phyloP scores from a whole-genome alignment of 768 basidiomycete species.

The Leccinum longicurvipes region DNA sequence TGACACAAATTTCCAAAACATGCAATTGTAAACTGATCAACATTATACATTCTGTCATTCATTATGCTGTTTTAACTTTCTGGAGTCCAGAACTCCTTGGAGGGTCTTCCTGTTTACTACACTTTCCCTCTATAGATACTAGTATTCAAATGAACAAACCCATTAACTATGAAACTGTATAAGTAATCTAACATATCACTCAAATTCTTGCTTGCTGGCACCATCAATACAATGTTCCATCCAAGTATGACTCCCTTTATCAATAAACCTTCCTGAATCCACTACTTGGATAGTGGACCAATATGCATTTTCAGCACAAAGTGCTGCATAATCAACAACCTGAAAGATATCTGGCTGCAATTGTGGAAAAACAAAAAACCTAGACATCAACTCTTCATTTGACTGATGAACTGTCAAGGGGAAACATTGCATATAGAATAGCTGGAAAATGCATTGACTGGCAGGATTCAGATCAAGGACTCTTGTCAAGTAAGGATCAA shows the following conservation, averaged over 20 bases:
- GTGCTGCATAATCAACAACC: conserved; percentile 52
- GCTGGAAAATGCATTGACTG: conserved; percentile 40
- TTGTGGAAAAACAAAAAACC: conserved; percentile 23
- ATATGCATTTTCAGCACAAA: conserved; percentile 56
- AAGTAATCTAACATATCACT: neutral
- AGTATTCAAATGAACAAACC: neutral
- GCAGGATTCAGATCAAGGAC: conserved; percentile 30
- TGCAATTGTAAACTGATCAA: too few relatives aligned
- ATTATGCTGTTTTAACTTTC: too few relatives aligned
- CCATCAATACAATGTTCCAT: neutral
- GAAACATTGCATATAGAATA: conserved; percentile 53
- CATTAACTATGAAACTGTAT: too few relatives aligned
- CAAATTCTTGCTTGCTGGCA: neutral
- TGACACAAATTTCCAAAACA: too few relatives aligned
- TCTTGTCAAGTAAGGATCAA: conserved; percentile 54
- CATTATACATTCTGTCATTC: too few relatives aligned
- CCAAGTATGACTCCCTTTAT: conserved; percentile 11
- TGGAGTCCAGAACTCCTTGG: too few relatives aligned
- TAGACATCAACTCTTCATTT: neutral
- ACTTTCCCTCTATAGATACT: too few relatives aligned
- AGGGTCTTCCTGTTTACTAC: too few relatives aligned
- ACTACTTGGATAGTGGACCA: conserved; percentile 33
- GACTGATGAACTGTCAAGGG: neutral
- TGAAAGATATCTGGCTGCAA: conserved; percentile 43
- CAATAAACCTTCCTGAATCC: neutral